Percentiles rank a stretch among this genome's conserved stretches.
phyloP scores from a whole-genome alignment of 2,329 filamentous ascomycete genomes.

The Cercospora berteroae region DNA sequence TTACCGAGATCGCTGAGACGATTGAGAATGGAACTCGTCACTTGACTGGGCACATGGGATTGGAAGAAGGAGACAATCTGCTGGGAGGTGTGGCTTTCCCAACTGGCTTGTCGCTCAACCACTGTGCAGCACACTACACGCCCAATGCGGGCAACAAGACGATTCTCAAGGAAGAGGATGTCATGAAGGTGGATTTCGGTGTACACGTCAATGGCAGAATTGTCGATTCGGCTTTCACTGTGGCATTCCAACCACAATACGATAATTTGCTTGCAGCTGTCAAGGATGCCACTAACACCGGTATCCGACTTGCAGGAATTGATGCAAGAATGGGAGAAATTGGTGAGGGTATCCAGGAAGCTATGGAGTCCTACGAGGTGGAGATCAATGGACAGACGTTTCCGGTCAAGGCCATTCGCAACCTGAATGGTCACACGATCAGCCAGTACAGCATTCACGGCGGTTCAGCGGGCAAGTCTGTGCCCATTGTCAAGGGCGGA shows the following conservation, averaged over 20 bases:
- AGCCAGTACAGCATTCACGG: constrained; percentile 56
- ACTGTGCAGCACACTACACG: constrained; percentile 56
- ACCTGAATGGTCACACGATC: constrained; percentile 57
- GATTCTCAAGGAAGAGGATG: constrained; percentile 69
- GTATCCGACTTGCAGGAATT: constrained; percentile 53
- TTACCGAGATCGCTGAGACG: constrained; percentile 52
- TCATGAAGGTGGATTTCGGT: constrained; percentile 80
- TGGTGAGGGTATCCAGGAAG: constrained; percentile 58
- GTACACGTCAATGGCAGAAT: constrained; percentile 79
- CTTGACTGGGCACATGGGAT: constrained; percentile 51
- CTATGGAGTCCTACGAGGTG: constrained; percentile 62
- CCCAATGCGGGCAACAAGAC: constrained; percentile 63
- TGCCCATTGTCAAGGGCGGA: constrained; percentile 55
- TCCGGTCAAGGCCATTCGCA: constrained; percentile 57
- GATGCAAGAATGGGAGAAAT: constrained; percentile 57
- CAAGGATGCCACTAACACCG: constrained; percentile 69
- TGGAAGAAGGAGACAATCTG: constrained; percentile 53
- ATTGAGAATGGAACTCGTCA: constrained; percentile 57
- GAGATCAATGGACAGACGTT: constrained; percentile 53
- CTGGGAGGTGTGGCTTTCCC: constrained; percentile 57
- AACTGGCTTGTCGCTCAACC: constrained; percentile 55
- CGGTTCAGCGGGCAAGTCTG: constrained; percentile 52
- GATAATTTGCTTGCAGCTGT: constrained; percentile 72
- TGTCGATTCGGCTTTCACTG: constrained; percentile 77
- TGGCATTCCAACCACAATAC: constrained; percentile 72